Evolutionary conservation across 106 monocot species (phyloP).

Genomic region (Dioscorea zingiberensis): DNA sequence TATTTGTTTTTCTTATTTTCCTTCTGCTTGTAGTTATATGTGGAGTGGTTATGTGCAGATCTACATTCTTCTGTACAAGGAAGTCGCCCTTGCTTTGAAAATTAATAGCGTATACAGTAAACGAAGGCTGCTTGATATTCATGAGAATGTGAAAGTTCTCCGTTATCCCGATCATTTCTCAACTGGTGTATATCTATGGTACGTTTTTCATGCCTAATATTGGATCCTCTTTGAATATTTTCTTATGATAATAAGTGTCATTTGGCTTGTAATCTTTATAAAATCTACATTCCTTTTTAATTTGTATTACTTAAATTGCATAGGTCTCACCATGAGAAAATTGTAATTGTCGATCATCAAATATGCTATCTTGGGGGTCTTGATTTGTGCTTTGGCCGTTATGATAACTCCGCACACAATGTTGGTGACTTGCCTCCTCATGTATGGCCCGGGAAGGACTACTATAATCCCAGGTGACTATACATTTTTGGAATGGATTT

Average conservation of each 20-base stretch:
- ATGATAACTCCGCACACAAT: constrained; percentile 77
- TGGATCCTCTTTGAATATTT: background rate
- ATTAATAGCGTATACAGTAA: constrained; percentile 96
- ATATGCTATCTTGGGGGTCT: constrained; percentile 95
- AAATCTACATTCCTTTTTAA: too few species aligned
- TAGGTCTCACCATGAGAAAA: constrained; percentile 99
- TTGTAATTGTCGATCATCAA: constrained; percentile 90
- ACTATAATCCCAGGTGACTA: constrained; percentile 91
- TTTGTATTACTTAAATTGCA: too few species aligned
- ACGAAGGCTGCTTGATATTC: constrained; percentile 71
- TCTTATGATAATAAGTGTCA: background rate
- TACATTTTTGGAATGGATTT: background rate
- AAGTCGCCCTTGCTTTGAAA: constrained; percentile 91
- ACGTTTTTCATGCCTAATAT: constrained; percentile 4
- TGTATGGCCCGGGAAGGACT: constrained; percentile 97
- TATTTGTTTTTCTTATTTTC: too few species aligned
- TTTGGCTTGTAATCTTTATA: too few species aligned
- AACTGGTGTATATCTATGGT: constrained; percentile 92
- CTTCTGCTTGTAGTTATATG: background rate
- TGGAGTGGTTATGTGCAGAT: constrained; percentile 55
- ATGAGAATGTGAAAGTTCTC: constrained; percentile 96
- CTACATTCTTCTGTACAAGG: constrained; percentile 96
- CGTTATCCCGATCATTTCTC: constrained; percentile 99
- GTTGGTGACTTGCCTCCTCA: constrained; percentile 66
- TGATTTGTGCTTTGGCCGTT: constrained; percentile 99